Base-by-base conservation (phyloP, 78 protist genomes). In the Dictyostelium citrinum region DNA sequence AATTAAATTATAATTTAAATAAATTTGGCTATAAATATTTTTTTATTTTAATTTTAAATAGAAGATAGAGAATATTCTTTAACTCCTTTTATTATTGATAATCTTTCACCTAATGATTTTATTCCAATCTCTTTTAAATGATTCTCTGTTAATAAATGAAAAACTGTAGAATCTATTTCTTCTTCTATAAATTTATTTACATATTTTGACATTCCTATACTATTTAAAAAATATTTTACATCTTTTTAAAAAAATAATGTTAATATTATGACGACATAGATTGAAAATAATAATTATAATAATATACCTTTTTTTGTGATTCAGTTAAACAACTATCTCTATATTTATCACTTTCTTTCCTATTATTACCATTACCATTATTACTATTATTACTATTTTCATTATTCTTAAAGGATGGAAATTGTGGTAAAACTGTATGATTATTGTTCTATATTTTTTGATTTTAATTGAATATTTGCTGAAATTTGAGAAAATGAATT, bases 181-280 rank as follows among this genome's bases (percentile, higher is more conserved):
- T 85, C 84, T 43, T 85, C 91, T 45, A 85, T 85, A 76, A 85
- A 85, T 71, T 45, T 85, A 76, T 85, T 85, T 76, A 85, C 64
- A 85, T 51, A 85, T 61, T 85, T 85, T 31, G 82, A 39, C 83
- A 85, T 76, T 39, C 91, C 91, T n/a, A 85, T 74, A 41, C 78
- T 74, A 29, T 60, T 85, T 41, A 85, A 60, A 76, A 85, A 85
- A 29, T 39, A 85, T 76, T 41, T 61, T 2, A 85, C 67, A 76
- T 85, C 91, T 83, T 5, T 39, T 39, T 1, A 39, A 39, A 24
- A 27, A 1, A 67, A 45, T 17, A 64, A 27, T 8, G 29, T 12
- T 71, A 14, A 14, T 16, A 41, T 43, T 43, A 60, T 6, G 4
- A 39, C 0, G 33, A 46, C 37, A 10, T 0, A n/a, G n/a, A 1